Base-by-base conservation (phyloP, 495 filamentous ascomycete genomes). In the Trichodelitschia bisporula region DNA sequence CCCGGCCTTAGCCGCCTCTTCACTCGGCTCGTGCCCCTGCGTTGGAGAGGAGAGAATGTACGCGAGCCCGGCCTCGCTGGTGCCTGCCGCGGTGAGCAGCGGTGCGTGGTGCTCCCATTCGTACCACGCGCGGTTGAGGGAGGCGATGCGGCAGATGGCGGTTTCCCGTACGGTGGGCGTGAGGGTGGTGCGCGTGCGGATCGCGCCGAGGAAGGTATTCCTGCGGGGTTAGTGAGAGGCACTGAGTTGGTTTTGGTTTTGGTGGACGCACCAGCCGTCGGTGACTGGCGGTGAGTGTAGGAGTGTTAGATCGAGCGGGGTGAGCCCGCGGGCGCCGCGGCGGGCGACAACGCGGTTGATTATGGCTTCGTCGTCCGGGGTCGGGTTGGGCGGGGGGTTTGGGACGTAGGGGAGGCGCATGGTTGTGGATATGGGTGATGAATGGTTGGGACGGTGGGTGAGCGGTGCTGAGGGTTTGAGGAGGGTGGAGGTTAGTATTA, bases 51-150 rank as follows among this genome's bases (percentile, higher is more conserved):
- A 17, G 13, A 31, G 11, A 14, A 40, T 25, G 18, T 25, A 9
- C 5, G 16, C 4, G 8, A 73, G 36, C 0, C 53, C 63, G n/a
- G 53, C 56, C 15, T 57, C 48, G 11, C 41, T 51, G 3, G 72
- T 49, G 2, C 70, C 59, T 0, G 46, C 56, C 13, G 45, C 38
- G 4, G 36, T 26, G 3, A 43, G 32, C 9, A 53, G 24, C 4
- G 42, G 39, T 0, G 40, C 39, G 25, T 53, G 49, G 10, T 40
- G 39, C 1, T 39, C 43, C 47, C 47, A 53, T 35, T 53, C 49
- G 27, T 42, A 50, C 30, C 39, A 40, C 15, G 49, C 49, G 4
- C 37, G 27, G 32, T 50, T 53, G 14, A 53, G 31, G 2, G 49
- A 41, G 16, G 49, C 49, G 16, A 53, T 36, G 26, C 48, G 48